These are phyloP conservation scores for Cladophialophora chaetospira DNA, from an alignment of 2,329 filamentous ascomycete species.

Conservation along the genomic window DNA sequence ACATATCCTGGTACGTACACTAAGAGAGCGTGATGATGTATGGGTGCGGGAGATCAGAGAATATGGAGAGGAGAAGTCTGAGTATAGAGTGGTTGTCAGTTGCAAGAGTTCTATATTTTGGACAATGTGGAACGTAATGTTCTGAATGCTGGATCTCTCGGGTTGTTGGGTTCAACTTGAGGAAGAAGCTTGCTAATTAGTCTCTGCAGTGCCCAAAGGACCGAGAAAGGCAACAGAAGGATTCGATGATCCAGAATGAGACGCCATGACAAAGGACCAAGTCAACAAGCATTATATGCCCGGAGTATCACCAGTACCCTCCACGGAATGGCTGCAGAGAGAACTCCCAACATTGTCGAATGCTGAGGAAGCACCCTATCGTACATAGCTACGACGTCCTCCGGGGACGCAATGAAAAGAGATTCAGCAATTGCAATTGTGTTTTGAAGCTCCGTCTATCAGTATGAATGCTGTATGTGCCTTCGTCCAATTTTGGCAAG, in stretches of 20 bases:
- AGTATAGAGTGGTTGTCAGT: too few relatives aligned
- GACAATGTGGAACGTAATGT: background rate
- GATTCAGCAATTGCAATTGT: slow-evolving; percentile 34
- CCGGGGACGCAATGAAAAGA: background rate
- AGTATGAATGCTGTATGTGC: background rate
- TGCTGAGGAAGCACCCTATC: background rate
- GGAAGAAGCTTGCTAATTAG: slow-evolving; percentile 17
- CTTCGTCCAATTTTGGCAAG: background rate
- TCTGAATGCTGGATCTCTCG: background rate
- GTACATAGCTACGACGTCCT: background rate
- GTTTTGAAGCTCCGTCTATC: background rate
- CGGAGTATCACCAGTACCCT: too few relatives aligned
- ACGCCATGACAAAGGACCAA: background rate
- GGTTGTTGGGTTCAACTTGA: too few relatives aligned
- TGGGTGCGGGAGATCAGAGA: too few relatives aligned
- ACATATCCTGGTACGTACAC: slow-evolving; percentile 86
- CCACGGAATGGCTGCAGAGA: too few relatives aligned
- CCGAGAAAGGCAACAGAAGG: slow-evolving; percentile 50
- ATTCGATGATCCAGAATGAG: slow-evolving; percentile 44
- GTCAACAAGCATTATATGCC: background rate
- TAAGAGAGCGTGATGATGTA: background rate
- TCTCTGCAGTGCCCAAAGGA: slow-evolving; percentile 46
- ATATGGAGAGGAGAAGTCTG: background rate
- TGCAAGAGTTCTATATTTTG: too few relatives aligned
- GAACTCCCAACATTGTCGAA: too few relatives aligned